phyloP scores from a whole-genome alignment of 768 basidiomycete genomes.

The Tricholoma flavovirens region DNA sequence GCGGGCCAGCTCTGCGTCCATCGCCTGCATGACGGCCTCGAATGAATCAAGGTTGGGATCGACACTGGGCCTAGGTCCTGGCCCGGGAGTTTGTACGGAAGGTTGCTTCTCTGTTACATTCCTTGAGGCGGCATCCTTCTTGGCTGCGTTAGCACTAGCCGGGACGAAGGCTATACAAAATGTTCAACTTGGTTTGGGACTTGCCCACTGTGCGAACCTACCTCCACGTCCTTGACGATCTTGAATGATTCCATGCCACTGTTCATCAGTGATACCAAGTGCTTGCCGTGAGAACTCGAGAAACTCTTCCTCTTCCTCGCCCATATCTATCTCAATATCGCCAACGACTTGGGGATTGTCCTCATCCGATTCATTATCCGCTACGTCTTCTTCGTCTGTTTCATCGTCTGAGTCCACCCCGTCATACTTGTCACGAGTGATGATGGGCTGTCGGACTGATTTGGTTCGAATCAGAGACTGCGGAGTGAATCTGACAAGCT shows the following conservation, averaged over 20 bases:
- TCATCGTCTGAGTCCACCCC: constrained; percentile 93
- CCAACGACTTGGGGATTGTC: constrained; percentile 81
- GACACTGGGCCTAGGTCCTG: constrained; percentile 34
- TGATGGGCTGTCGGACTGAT: constrained; percentile 68
- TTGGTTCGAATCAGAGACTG: constrained; percentile 26
- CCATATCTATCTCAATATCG: constrained; percentile 87
- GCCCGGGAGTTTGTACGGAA: constrained; percentile 13
- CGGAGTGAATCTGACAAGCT: background rate
- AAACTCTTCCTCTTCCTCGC: constrained; percentile 90
- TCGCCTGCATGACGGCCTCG: constrained; percentile 92
- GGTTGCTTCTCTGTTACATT: background rate
- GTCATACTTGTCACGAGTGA: constrained; percentile 81
- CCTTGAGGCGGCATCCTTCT: constrained; percentile 5
- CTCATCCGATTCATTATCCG: constrained; percentile 60
- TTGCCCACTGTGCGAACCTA: constrained; percentile 30
- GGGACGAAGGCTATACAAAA: constrained; percentile 54
- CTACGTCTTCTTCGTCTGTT: constrained; percentile 59
- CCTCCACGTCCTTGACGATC: constrained; percentile 80
- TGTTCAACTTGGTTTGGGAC: constrained; percentile 2
- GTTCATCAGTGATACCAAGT: constrained; percentile 81
- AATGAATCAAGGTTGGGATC: constrained; percentile 86
- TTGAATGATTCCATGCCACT: constrained; percentile 82
- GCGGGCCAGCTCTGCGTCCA: constrained; percentile 78
- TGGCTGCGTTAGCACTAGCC: constrained; percentile 23
- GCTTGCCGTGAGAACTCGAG: constrained; percentile 91